Base-by-base conservation (phyloP, 2,329 filamentous ascomycete species). In the Neofusicoccum ribis region DNA sequence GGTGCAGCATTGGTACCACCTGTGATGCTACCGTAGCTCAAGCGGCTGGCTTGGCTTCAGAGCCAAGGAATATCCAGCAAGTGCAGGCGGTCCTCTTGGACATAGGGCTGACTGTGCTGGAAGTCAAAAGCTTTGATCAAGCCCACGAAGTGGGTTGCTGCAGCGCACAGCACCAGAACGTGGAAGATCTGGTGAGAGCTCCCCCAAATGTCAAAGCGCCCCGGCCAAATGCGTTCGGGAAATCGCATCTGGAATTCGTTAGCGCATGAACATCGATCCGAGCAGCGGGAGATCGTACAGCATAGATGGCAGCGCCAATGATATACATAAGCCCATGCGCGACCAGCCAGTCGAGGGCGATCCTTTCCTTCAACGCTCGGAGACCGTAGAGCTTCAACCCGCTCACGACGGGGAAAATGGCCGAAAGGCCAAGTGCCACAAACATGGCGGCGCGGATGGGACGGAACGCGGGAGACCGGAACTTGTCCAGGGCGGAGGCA, bases 121-220 rank as follows among this genome's bases (percentile, higher is more conserved):
- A 91, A 89, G 78, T 97, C 91, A 79, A 97, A 97, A 3, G 93
- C 93, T 77, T 88, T 90, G 36, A 91, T 75, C 79, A 98, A 84
- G 56, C 91, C 93, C 61, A 88, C 88, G 66, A 98, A 81, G 81
- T 99, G 95, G 27, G 90, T 86, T 1, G 86, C 85, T 0, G 92
- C 94, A 0, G 95, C 95, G 67, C 93, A 77, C 15, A 98, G 82
- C 34, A 99, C 93, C 68, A 95, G 85, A 44, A 96, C 82, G 80
- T 99, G 95, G 77, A 99, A 99, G 69, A 99, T 90, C 80, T 99
- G 95, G 78, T 99, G 95, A 20, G 92, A 97, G 74, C 89, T 93
- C 43, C 95, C 94, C 86, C 91, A 91, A 60, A 97, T 91, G 78
- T 99, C 95, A 73, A 94, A 97, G 7, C 77, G 82, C 1, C 92